phyloP scores from a whole-genome alignment of 148 eudicot genomes.

The Dysphania ambrosioides region DNA sequence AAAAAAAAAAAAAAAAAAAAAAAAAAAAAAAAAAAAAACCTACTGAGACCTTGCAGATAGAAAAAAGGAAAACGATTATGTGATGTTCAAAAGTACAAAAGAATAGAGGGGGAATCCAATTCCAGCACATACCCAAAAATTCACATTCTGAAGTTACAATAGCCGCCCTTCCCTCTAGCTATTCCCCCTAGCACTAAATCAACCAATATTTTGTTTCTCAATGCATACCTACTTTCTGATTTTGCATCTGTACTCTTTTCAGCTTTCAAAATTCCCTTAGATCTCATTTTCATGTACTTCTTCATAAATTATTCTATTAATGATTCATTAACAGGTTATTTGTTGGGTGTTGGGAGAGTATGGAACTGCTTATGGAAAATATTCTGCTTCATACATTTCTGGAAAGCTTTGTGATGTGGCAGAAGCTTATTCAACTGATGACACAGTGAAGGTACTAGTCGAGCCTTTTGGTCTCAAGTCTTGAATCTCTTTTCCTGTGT shows the following conservation, averaged over 20 bases:
- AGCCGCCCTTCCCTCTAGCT: background rate
- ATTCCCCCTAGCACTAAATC: background rate
- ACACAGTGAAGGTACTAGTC: conserved; percentile 69
- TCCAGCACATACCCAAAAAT: background rate
- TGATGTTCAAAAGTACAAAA: too few species aligned
- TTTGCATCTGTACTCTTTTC: background rate
- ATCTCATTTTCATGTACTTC: background rate
- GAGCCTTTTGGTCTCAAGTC: background rate
- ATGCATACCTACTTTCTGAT: background rate
- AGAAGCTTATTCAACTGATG: conserved; percentile 89
- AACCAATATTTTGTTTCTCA: background rate
- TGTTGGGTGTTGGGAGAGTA: conserved; percentile 99
- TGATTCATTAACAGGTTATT: conserved; percentile 55
- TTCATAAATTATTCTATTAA: background rate
- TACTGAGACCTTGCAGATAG: too few species aligned
- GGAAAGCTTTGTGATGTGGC: conserved; percentile 96
- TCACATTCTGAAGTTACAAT: conserved; percentile 4
- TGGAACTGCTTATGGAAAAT: conserved; percentile 87
- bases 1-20: background rate
- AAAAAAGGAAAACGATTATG: too few species aligned
- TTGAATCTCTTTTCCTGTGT: background rate
- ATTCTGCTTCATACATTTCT: conserved; percentile 84
- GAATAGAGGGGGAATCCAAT: too few species aligned
- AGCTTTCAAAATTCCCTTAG: background rate
- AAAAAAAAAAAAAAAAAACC: too few species aligned